Base-by-base conservation (phyloP, 352 stramenopile species). In the Globisporangium perplexum region DNA sequence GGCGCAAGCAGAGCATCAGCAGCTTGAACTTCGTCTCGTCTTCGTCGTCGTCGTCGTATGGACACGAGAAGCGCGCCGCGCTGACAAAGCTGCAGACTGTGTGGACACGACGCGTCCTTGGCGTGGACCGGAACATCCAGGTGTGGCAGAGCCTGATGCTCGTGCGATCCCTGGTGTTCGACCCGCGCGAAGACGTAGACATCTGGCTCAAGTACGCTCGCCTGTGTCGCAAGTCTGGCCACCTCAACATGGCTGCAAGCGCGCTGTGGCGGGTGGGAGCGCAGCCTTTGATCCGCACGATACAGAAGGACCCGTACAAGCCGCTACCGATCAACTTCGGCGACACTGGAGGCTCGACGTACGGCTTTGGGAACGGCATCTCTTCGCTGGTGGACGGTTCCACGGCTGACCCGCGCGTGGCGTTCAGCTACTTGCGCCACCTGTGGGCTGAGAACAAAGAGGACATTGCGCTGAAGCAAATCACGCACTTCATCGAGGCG, bases 61-160 rank as follows among this genome's bases (percentile, higher is more conserved):
- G 71, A 3, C 68, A 88, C 41, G 78, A 93, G 24, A 90, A 89
- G 62, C 63, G 86, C 55, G 69, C 72, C 12, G 80, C 80, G 23
- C 50, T 93, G 4, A 74, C 78, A 12, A 90, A 90, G 47, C 52
- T 94, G 47, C 83, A 94, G 59, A 85, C 76, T 6, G 83, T 86
- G 31, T 94, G 83, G 83, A 94, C 83, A 35, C 73, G 74, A 26
- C 79, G 96, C 31, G 83, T 99, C 48, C 87, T 97, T 51, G 96
- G 96, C n/a, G 98, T 97, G 41, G 83, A 98, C 38, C 79, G 83
- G 36, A 95, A 97, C 55, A 94, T 97, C 35, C 69, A 90, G 55
- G 89, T 97, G 36, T 98, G 92, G 93, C 92, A 98, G 55, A 88
- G 81, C 52, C 90, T 99, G 45, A 93, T 99, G 66, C 84, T 96